phyloP scores from a whole-genome alignment of 1,284 basidiomycete genomes.

The Irpex sp. region DNA sequence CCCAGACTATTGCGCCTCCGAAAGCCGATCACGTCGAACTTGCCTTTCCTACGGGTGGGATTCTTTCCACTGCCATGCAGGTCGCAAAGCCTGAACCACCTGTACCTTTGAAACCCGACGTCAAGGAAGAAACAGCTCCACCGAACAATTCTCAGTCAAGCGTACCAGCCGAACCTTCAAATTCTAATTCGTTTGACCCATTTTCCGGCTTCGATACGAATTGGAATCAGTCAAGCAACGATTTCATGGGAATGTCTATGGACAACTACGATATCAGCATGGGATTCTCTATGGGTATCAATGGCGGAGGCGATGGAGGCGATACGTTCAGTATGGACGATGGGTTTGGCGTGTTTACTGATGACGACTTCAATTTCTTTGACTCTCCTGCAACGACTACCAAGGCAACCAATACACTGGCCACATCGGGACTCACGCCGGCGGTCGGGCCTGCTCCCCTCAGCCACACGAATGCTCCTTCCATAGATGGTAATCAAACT shows the following conservation, averaged over 20 bases:
- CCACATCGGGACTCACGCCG: constrained; percentile 20
- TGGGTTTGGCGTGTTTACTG: constrained; percentile 52
- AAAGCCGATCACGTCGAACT: neutral
- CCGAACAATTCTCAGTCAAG: neutral
- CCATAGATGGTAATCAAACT: constrained; percentile 10
- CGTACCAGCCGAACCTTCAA: neutral
- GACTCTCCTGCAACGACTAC: constrained; percentile 34
- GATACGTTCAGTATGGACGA: constrained; percentile 54
- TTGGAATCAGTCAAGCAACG: constrained; percentile 38
- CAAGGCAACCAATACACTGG: neutral
- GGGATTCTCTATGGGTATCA: constrained; percentile 45
- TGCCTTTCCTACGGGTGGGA: neutral
- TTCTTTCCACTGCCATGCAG: neutral
- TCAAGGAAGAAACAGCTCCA: neutral
- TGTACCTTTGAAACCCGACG: neutral
- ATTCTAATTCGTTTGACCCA: constrained; percentile 16
- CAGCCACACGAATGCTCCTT: neutral
- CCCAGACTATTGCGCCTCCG: neutral
- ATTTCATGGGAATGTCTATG: constrained; percentile 43
- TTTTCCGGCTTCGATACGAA: constrained; percentile 25
- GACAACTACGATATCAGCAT: constrained; percentile 28
- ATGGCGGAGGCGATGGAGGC: constrained; percentile 28
- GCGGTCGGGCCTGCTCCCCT: constrained; percentile 19
- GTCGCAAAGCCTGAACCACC: neutral
- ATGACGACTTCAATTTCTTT: constrained; percentile 79